Evolutionary conservation across 148 eudicot genomes (phyloP).

Genomic region (Nepenthes gracilis): DNA sequence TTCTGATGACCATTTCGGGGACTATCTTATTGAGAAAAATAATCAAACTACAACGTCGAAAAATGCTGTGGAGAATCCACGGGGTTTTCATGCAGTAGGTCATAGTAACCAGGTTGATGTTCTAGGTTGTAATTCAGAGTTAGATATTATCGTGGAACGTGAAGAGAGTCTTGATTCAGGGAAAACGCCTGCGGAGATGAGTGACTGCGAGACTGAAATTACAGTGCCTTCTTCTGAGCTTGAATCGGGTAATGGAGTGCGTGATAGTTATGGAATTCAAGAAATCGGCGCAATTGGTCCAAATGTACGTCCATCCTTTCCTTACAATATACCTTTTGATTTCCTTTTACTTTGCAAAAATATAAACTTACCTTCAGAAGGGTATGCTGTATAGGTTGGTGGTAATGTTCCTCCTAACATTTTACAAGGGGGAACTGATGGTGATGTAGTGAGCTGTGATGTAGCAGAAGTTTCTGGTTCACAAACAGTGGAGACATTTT

Average conservation of each 20-base stretch:
- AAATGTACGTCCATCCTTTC: too few relatives aligned
- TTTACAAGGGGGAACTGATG: constrained; percentile 10
- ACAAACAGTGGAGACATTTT: constrained; percentile 9
- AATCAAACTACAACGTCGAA: too few relatives aligned
- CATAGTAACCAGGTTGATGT: too few relatives aligned
- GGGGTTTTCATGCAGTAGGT: too few relatives aligned
- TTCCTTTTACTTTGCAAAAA: too few relatives aligned
- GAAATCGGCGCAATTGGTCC: constrained; percentile 1
- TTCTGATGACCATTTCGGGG: too few relatives aligned
- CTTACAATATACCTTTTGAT: too few relatives aligned
- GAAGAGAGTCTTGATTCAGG: neutral
- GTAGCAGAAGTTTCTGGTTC: constrained; percentile 19
- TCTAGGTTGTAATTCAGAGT: neutral
- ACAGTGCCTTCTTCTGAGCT: constrained; percentile 3
- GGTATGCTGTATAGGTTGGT: constrained; percentile 4
- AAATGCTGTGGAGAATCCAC: too few relatives aligned
- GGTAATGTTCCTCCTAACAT: constrained; percentile 6
- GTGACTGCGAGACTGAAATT: constrained; percentile 5
- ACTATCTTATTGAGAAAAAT: too few relatives aligned
- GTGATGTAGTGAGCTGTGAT: constrained; percentile 11
- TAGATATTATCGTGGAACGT: neutral
- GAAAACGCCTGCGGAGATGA: constrained; percentile 8
- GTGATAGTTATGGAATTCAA: constrained; percentile 1
- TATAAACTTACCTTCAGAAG: too few relatives aligned
- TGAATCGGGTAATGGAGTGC: constrained; percentile 5